Conservation (phyloP, 75 land plant species). For the Cunninghamia lanceolata region DNA sequence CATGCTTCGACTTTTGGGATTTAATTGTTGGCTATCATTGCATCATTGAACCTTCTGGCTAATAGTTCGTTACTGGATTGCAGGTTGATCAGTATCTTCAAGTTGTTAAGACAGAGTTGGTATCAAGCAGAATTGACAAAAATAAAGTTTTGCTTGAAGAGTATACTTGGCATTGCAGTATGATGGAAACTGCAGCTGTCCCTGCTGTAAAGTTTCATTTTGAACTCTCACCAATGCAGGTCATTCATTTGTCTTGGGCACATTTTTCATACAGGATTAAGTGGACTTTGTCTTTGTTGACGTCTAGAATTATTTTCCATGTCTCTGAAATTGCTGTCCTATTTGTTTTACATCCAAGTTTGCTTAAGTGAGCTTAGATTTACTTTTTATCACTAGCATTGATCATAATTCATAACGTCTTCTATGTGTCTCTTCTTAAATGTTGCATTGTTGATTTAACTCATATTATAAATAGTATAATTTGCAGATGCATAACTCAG, state of each 20-base stretch:
- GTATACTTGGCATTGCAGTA: constrained; percentile 93
- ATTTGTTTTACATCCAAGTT: neutral
- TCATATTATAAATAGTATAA: no score
- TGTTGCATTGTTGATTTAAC: no score
- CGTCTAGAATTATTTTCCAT: neutral
- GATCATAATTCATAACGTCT: no score
- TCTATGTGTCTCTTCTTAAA: no score
- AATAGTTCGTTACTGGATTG: constrained; percentile 10
- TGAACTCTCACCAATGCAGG: constrained; percentile 98
- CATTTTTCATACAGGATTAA: neutral
- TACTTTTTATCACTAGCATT: no score
- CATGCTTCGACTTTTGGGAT: neutral
- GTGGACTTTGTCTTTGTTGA: neutral
- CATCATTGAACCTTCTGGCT: constrained; percentile 3
- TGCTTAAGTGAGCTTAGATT: neutral
- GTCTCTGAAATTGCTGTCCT: neutral
- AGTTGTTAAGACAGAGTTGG: constrained; percentile 91
- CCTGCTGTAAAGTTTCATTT: constrained; percentile 97
- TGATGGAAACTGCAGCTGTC: constrained; percentile 56
- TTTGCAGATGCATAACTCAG: no score
- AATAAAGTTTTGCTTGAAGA: constrained; percentile 59
- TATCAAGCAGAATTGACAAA: constrained; percentile 30
- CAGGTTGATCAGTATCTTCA: constrained; percentile 99
- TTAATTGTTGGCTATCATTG: neutral
- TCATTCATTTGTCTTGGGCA: constrained; percentile 4